Evolutionary conservation across 805 yeast species (phyloP).

Genomic region (Saccharomycopsis amapae): DNA sequence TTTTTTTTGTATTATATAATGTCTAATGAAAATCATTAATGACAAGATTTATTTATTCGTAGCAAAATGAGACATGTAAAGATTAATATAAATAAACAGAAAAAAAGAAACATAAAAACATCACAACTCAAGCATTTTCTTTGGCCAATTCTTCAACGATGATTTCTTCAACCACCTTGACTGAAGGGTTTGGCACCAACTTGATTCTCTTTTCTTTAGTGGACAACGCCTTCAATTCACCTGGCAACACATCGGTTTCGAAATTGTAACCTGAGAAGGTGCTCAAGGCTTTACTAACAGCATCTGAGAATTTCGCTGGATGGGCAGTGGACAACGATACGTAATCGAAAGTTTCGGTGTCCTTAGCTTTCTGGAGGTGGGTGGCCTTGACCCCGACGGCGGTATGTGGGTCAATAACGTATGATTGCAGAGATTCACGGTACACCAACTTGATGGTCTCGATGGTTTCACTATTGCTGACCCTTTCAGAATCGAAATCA

Average conservation of each 20-base stretch:
- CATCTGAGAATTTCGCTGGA: conserved; percentile 97
- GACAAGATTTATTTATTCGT: not conserved
- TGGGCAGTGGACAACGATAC: conserved; percentile 94
- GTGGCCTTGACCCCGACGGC: conserved; percentile 90
- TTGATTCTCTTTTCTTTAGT: conserved; percentile 67
- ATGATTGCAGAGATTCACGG: conserved; percentile 48
- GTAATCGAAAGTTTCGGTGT: conserved; percentile 38
- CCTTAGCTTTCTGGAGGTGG: conserved; percentile 48
- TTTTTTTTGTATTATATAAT: too few species aligned
- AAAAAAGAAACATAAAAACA: not conserved
- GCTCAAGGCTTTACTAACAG: conserved; percentile 74
- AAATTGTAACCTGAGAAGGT: conserved; percentile 70
- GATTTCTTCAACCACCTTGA: conserved; percentile 65
- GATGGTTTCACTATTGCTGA: conserved; percentile 71
- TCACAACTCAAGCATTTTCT: conserved; percentile 63
- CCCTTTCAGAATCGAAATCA: conserved; percentile 74
- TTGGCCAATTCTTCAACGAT: conserved; percentile 65
- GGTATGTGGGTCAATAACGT: conserved; percentile 92
- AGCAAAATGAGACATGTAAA: too few species aligned
- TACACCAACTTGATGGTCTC: conserved; percentile 70
- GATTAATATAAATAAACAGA: not conserved
- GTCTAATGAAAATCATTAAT: not conserved
- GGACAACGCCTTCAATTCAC: conserved; percentile 68
- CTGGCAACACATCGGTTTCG: conserved; percentile 83
- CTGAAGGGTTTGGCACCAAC: conserved; percentile 62